These are phyloP conservation scores for Magnolia changhungtana DNA, from an alignment of 164 flowering plant genomes.

Conservation along the genomic window DNA sequence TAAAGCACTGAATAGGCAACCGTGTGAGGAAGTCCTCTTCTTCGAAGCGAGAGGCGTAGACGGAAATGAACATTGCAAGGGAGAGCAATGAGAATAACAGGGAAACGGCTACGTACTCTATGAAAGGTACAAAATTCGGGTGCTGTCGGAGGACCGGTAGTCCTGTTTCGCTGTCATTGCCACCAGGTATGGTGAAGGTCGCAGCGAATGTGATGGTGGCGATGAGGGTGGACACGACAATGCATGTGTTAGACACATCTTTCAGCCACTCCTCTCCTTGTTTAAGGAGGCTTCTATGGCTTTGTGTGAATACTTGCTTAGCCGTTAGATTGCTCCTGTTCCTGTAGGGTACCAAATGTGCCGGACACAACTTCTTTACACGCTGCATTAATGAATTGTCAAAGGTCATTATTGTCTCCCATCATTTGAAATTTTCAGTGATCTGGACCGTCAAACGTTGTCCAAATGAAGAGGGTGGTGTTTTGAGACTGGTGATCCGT, in stretches of 20 bases:
- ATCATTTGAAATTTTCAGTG: not conserved
- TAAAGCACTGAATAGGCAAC: not conserved
- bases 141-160: not conserved
- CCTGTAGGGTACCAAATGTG: not conserved
- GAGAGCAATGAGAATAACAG: not conserved
- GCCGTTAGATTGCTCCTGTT: not conserved
- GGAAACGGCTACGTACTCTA: not conserved
- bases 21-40: not conserved
- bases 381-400: not conserved
- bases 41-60: not conserved
- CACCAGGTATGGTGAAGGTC: conserved; percentile 6
- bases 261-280: conserved; percentile 10
- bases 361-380: not conserved
- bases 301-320: not conserved
- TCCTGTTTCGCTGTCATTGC: not conserved
- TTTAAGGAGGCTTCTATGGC: not conserved
- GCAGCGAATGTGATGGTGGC: conserved; percentile 9
- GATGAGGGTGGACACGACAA: conserved; percentile 3
- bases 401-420: not conserved
- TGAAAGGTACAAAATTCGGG: not conserved
- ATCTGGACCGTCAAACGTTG: not conserved
- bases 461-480: not conserved
- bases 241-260: not conserved
- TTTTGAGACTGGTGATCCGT: not conserved
- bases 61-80: not conserved